A percentile compares a stretch with the other conserved stretches of the same genome.
Conservation (phyloP, 257 asterid genomes). For the Solanum okadae region DNA sequence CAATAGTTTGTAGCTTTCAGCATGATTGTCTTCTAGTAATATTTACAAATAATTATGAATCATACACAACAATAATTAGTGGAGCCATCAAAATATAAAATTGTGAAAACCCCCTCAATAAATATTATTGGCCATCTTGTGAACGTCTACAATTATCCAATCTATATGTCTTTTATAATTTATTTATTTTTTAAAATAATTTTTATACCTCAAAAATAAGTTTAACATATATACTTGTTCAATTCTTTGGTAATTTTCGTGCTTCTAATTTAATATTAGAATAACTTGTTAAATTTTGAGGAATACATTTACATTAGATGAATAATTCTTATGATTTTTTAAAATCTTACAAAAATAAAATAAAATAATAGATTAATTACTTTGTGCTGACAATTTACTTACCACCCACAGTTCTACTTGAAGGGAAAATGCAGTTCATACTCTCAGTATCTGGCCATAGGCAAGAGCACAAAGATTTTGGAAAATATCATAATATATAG, state of each 20-base stretch:
- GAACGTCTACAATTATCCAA: no score
- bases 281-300: accelerated
- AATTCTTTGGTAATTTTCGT: no score
- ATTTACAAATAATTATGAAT: background rate
- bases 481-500: background rate
- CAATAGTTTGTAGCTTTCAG: background rate
- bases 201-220: no score
- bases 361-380: background rate
- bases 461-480: background rate
- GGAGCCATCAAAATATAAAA: background rate
- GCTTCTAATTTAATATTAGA: background rate
- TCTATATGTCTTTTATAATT: no score
- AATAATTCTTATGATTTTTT: no score
- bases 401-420: background rate
- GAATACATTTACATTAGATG: no score
- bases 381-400: background rate
- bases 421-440: background rate
- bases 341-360: no score
- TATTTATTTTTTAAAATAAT: no score
- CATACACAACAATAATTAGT: background rate
- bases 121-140: no score
- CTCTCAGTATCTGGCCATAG: background rate
- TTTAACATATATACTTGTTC: no score
- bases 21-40: background rate
- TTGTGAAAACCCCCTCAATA: background rate